Conservation (phyloP, 495 filamentous ascomycete species). For the Penicillium lagena region DNA sequence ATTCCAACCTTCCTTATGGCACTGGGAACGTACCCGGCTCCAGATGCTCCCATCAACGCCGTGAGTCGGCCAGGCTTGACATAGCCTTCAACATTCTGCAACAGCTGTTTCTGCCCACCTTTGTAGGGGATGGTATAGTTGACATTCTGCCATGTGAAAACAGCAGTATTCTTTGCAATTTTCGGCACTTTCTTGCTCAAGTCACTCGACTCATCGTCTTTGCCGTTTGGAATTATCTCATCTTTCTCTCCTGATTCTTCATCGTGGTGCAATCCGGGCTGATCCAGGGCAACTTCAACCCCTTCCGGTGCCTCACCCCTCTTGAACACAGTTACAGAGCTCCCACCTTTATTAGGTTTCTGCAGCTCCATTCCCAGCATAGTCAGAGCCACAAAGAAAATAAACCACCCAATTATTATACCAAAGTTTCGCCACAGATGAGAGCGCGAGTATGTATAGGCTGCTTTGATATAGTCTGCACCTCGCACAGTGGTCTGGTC, state of each 20-base stretch:
- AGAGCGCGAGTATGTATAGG: slow-evolving; percentile 52
- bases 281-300: slow-evolving; percentile 38
- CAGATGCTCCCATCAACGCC: slow-evolving; percentile 77
- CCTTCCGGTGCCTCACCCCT: slow-evolving; percentile 51
- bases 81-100: slow-evolving; percentile 69
- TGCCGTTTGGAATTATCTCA: slow-evolving; percentile 68
- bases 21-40: slow-evolving; percentile 49
- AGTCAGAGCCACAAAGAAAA: slow-evolving; percentile 62
- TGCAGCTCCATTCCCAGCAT: slow-evolving; percentile 67
- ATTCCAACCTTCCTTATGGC: no score
- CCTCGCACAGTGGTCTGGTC: slow-evolving; percentile 55
- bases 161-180: slow-evolving; percentile 40
- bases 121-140: slow-evolving; percentile 63
- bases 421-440: slow-evolving; percentile 75
- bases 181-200: slow-evolving; percentile 50
- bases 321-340: slow-evolving; percentile 63
- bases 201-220: slow-evolving; percentile 65
- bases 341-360: slow-evolving; percentile 66
- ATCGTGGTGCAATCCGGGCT: slow-evolving; percentile 32
- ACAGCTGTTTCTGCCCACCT: slow-evolving; percentile 57
- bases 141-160: slow-evolving; percentile 46
- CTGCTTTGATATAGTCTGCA: slow-evolving; percentile 52
- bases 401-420: slow-evolving; percentile 59
- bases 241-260: slow-evolving; percentile 37
- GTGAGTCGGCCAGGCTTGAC: slow-evolving; percentile 75